Percentiles rank a stretch among this genome's conserved stretches.
phyloP scores from a whole-genome alignment of 441 rosid species.

The Pelargonium myrrhifolium region DNA sequence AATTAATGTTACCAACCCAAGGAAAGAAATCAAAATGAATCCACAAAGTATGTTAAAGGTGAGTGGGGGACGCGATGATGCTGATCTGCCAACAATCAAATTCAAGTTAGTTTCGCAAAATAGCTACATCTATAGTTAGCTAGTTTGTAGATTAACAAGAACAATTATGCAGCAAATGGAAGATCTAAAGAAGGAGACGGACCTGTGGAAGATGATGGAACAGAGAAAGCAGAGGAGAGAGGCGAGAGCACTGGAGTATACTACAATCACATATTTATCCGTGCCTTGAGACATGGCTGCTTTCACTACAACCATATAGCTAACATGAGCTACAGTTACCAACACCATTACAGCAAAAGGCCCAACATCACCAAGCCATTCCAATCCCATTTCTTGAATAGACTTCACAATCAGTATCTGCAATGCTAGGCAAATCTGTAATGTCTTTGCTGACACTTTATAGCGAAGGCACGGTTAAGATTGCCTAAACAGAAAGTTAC shows the following conservation, averaged over 20 bases:
- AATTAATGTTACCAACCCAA: slow-evolving; percentile 14
- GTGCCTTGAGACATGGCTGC: slow-evolving; percentile 35
- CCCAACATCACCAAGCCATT: slow-evolving; percentile 18
- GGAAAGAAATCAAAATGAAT: background rate
- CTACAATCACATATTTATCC: slow-evolving; percentile 30
- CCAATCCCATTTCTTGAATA: slow-evolving; percentile 4
- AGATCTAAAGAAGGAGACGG: no score
- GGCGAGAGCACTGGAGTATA: slow-evolving; percentile 27
- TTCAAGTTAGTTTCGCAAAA: background rate
- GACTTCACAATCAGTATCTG: no score
- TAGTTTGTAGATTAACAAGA: no score
- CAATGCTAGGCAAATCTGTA: no score
- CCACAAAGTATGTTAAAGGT: background rate
- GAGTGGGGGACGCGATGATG: background rate
- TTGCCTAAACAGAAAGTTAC: no score
- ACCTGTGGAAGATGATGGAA: slow-evolving; percentile 16
- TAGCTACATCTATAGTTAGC: no score
- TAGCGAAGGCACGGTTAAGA: no score
- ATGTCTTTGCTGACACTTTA: no score
- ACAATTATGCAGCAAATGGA: no score
- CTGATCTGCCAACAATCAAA: background rate
- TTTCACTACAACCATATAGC: slow-evolving; percentile 26
- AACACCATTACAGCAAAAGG: background rate
- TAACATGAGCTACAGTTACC: background rate
- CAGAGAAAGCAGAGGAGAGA: slow-evolving; percentile 30